A percentile compares a stretch with the other conserved stretches of the same genome.
phyloP scores from a whole-genome alignment of 176 grass and related monocot species.

The Lolium perenne region DNA sequence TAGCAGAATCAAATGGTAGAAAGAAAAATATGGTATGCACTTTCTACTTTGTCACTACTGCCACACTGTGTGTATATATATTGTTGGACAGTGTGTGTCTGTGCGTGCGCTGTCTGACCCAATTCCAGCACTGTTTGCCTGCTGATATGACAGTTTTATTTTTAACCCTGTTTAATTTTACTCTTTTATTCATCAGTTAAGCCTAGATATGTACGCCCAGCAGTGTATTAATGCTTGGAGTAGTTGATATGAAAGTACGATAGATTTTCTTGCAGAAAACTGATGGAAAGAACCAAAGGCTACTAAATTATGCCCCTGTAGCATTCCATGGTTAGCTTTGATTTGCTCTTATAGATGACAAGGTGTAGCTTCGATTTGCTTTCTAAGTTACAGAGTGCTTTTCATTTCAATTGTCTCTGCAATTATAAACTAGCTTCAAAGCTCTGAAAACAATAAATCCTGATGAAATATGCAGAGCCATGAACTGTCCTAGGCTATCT shows the following conservation, averaged over 20 bases:
- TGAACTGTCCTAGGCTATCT: constrained; percentile 51
- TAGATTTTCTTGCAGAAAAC: neutral
- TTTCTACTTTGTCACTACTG: no score
- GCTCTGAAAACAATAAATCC: constrained; percentile 25
- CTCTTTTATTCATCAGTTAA: no score
- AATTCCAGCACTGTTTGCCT: no score
- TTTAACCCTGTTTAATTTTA: no score
- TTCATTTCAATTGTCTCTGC: constrained; percentile 20
- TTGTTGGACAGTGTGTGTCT: no score
- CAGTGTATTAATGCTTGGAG: constrained; percentile 17
- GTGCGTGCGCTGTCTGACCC: no score
- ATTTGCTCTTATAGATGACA: no score
- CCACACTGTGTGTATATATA: no score
- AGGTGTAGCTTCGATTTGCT: constrained; percentile 15
- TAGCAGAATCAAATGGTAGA: no score
- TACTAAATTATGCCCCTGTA: neutral
- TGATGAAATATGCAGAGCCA: constrained; percentile 54
- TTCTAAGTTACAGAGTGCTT: constrained; percentile 18
- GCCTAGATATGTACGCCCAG: no score
- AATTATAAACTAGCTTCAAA: constrained; percentile 19
- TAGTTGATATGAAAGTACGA: constrained; percentile 22
- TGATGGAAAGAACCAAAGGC: neutral
- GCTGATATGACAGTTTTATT: no score
- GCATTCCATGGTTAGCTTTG: neutral
- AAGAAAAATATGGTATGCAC: no score